Conservation (phyloP, 495 filamentous ascomycete genomes). For the Sphaerosporella brunnea region DNA sequence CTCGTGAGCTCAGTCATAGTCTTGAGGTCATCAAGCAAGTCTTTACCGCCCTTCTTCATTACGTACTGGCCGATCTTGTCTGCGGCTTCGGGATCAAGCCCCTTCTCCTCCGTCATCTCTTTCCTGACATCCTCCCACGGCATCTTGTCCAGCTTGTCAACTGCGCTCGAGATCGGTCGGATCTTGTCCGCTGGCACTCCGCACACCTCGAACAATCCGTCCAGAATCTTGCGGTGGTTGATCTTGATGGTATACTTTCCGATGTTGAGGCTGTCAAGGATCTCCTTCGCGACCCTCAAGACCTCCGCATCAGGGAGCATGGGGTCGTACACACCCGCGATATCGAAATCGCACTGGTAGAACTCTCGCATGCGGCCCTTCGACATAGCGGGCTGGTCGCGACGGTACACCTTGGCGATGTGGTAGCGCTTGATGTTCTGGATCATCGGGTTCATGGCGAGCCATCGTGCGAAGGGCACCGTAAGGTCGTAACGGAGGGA, state of each 20-base stretch:
- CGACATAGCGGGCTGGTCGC: conserved; percentile 48
- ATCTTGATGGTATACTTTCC: conserved; percentile 72
- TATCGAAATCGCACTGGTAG: conserved; percentile 96
- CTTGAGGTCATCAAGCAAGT: conserved; percentile 50
- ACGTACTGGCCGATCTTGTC: conserved; percentile 77
- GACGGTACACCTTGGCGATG: conserved; percentile 60
- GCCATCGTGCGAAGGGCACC: conserved; percentile 74
- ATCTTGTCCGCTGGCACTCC: conserved; percentile 78
- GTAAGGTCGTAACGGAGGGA: conserved; percentile 82
- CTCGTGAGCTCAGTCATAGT: conserved; percentile 42
- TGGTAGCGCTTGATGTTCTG: conserved; percentile 67
- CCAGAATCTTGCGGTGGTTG: conserved; percentile 88
- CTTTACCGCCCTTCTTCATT: conserved; percentile 41
- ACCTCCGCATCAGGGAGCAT: conserved; percentile 97
- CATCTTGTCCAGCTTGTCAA: conserved; percentile 85
- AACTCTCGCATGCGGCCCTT: conserved; percentile 92
- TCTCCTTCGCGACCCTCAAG: conserved; percentile 62
- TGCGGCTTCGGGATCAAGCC: conserved; percentile 51
- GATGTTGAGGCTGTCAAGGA: conserved; percentile 62
- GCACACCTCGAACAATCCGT: conserved; percentile 78
- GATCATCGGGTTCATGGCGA: conserved; percentile 62
- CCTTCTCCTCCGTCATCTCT: conserved; percentile 89
- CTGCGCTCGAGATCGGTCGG: conserved; percentile 69
- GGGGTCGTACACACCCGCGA: conserved; percentile 74
- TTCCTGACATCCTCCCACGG: conserved; percentile 78